phyloP scores from a whole-genome alignment of 352 stramenopile genomes.

The Globisporangium cylindrosporum region DNA sequence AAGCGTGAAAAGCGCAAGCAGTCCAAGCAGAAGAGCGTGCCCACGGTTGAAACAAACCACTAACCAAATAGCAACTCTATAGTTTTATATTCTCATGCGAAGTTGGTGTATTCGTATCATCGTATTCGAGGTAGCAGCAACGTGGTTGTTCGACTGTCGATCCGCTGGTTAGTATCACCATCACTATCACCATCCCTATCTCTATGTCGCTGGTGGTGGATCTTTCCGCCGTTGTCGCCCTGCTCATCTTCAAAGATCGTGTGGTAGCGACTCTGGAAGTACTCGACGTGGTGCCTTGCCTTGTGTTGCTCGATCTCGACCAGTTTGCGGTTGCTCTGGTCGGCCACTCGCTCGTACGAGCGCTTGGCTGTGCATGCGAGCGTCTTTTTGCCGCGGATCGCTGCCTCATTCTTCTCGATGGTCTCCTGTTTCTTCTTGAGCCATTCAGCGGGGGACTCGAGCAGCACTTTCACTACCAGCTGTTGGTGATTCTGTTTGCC shows the following conservation, averaged over 20 bases:
- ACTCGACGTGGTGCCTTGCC: conserved; percentile 33
- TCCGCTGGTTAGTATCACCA: background rate
- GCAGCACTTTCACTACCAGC: conserved; percentile 10
- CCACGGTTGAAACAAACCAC: background rate
- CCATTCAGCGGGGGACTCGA: conserved; percentile 40
- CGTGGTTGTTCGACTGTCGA: background rate
- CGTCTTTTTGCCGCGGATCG: conserved; percentile 22
- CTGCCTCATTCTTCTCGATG: conserved; percentile 26
- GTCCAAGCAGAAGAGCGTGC: conserved; percentile 15
- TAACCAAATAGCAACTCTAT: background rate
- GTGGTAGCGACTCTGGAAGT: conserved; percentile 43
- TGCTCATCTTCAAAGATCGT: conserved; percentile 13
- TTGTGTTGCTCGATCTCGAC: conserved; percentile 54
- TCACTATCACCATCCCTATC: background rate
- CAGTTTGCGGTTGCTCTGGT: conserved; percentile 48
- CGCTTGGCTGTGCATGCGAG: conserved; percentile 35
- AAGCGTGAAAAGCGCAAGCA: conserved; percentile 66
- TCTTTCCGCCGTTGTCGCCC: background rate
- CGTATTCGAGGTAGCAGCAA: conserved; percentile 6
- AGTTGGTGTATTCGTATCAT: background rate
- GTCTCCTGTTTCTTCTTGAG: conserved; percentile 33
- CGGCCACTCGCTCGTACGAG: conserved; percentile 44
- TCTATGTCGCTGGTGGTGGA: background rate
- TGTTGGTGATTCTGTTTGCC: conserved; percentile 7
- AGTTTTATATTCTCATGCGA: background rate